Percentiles rank a stretch among this genome's conserved stretches.
phyloP scores from a whole-genome alignment of 176 grass and related monocot genomes.

The Ananas comosus region DNA sequence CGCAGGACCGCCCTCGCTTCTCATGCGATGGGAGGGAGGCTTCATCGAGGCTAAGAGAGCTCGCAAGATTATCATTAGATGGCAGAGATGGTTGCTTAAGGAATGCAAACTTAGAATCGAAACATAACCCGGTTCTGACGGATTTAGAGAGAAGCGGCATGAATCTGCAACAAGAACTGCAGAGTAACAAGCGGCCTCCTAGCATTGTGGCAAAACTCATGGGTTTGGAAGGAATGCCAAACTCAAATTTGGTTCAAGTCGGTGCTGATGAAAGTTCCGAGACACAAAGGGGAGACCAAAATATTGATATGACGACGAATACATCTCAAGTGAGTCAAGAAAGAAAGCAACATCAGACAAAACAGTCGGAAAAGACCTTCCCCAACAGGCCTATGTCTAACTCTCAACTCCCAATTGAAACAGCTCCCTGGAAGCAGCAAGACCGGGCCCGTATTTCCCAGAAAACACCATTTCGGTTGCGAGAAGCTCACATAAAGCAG shows the following conservation, averaged over 20 bases:
- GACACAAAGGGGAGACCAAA: not conserved
- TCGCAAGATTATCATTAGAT: conserved; percentile 65
- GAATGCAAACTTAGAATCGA: conserved; percentile 37
- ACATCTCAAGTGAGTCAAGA: conserved; percentile 25
- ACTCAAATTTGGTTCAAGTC: conserved; percentile 14
- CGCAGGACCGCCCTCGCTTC: conserved; percentile 38
- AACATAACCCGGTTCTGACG: conserved; percentile 28
- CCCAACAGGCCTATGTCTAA: conserved; percentile 33
- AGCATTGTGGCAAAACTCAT: conserved; percentile 91
- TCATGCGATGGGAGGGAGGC: conserved; percentile 61
- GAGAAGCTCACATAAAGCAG: conserved; percentile 34
- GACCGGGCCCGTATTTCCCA: conserved; percentile 56
- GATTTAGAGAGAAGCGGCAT: conserved; percentile 38
- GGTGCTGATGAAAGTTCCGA: not conserved
- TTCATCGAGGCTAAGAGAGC: conserved; percentile 28
- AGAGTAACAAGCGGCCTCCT: conserved; percentile 36
- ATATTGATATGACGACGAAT: not conserved
- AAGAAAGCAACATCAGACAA: conserved; percentile 29
- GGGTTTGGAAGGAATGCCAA: conserved; percentile 75
- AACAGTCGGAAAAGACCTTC: conserved; percentile 25
- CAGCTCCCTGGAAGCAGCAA: conserved; percentile 78
- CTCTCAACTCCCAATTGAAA: conserved; percentile 60
- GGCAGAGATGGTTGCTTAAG: conserved; percentile 49
- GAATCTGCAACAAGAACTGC: conserved; percentile 34
- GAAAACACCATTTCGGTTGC: conserved; percentile 41